Percentiles rank a stretch among this genome's conserved stretches.
Conservation (phyloP, 2,329 filamentous ascomycete genomes). For the Paracorniculantispora psalliotae region DNA sequence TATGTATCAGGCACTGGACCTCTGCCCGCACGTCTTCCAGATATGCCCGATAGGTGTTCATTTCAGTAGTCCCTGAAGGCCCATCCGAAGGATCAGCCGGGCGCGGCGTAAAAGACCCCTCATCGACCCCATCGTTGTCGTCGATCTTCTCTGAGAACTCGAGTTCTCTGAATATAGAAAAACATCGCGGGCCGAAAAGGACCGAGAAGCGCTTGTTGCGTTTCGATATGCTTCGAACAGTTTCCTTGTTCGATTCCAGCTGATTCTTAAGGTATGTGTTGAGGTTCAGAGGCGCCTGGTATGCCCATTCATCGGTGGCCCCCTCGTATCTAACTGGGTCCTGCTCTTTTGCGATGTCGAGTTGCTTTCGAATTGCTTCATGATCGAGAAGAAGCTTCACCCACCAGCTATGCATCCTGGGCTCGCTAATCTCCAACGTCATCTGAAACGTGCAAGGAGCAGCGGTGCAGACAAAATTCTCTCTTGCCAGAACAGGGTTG, state of each 20-base stretch:
- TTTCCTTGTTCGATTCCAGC: constrained; percentile 32
- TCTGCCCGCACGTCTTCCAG: constrained; percentile 47
- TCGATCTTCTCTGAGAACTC: constrained; percentile 41
- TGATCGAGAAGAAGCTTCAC: constrained; percentile 41
- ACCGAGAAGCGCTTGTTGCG: constrained; percentile 53
- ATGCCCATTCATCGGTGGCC: constrained; percentile 35
- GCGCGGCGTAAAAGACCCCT: constrained; percentile 33
- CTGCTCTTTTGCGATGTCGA: constrained; percentile 34
- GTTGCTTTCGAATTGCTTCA: constrained; percentile 36
- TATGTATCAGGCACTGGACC: constrained; percentile 39
- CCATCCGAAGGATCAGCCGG: constrained; percentile 28
- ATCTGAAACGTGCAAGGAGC: constrained; percentile 37
- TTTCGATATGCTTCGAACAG: constrained; percentile 45
- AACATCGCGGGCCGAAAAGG: constrained; percentile 47
- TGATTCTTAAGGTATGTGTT: constrained; percentile 49
- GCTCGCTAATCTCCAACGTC: constrained; percentile 44
- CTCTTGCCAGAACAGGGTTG: constrained; percentile 33
- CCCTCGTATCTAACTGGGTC: constrained; percentile 46
- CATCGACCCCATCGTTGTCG: constrained; percentile 34
- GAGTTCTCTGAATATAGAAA: constrained; percentile 43
- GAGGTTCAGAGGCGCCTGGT: constrained; percentile 40
- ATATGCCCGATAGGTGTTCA: constrained; percentile 41
- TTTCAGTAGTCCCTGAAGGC: constrained; percentile 30
- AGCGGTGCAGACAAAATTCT: constrained; percentile 39
- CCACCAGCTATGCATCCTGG: constrained; percentile 41